Percentiles rank a stretch among this genome's conserved stretches.
Evolutionary conservation across 140 eudicot species (phyloP).

Genomic region (Stevia rebaudiana): DNA sequence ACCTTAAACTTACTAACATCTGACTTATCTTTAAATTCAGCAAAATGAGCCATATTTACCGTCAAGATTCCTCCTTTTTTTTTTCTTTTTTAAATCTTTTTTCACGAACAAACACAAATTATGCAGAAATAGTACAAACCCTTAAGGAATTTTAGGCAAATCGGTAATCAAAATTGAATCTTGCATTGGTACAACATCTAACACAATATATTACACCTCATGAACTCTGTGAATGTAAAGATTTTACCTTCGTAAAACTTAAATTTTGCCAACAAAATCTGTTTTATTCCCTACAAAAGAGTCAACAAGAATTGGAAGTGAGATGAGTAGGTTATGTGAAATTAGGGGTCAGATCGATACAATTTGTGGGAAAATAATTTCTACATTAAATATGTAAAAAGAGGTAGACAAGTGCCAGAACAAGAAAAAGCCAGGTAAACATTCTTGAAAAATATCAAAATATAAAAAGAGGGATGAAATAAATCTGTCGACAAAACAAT

Average conservation of each 20-base stretch:
- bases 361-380: constrained; percentile 8
- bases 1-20: constrained; percentile 17
- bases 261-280: constrained; percentile 6
- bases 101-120: constrained; percentile 4
- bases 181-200: constrained; percentile 17
- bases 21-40: constrained; percentile 29
- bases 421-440: constrained; percentile 26
- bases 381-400: constrained; percentile 5
- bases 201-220: constrained; percentile 11
- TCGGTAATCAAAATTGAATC: constrained; percentile 23
- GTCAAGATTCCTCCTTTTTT: constrained; percentile 21
- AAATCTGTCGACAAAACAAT: constrained; percentile 17
- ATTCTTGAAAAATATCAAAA: constrained; percentile 13
- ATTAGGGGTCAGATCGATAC: constrained; percentile 22
- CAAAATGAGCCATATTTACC: constrained; percentile 45
- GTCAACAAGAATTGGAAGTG: constrained; percentile 23
- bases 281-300: constrained; percentile 22
- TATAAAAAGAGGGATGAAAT: constrained; percentile 6
- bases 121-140: constrained; percentile 12
- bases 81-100: background rate
- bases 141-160: constrained; percentile 10
- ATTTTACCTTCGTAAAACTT: constrained; percentile 25
- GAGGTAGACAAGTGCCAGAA: constrained; percentile 28
- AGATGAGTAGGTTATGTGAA: background rate
- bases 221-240: constrained; percentile 7